These are phyloP conservation scores for Centella asiatica DNA, from an alignment of 129 eudicot species.

Conservation along the genomic window DNA sequence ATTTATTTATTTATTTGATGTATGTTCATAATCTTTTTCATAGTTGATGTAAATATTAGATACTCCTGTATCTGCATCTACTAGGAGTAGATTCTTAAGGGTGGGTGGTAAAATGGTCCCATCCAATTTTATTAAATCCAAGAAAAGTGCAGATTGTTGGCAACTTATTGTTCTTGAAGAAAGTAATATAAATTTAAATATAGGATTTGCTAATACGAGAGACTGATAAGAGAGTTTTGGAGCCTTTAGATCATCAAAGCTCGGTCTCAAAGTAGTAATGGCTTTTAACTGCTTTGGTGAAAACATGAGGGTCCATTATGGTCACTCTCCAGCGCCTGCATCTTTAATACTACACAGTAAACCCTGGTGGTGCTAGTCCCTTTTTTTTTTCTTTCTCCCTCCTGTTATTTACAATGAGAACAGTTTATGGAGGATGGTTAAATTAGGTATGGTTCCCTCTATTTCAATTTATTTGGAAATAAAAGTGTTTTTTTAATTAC, in stretches of 20 bases:
- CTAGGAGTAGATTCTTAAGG: neutral
- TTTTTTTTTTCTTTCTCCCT: too few species aligned
- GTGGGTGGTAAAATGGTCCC: neutral
- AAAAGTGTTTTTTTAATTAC: too few species aligned
- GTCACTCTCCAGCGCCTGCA: neutral
- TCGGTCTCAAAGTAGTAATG: slow-evolving; percentile 7
- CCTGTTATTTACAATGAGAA: too few species aligned
- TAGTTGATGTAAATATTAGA: slow-evolving; percentile 31
- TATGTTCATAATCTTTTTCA: too few species aligned
- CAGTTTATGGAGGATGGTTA: too few species aligned
- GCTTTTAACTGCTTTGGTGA: neutral
- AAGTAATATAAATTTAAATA: neutral
- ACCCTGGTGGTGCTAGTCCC: too few species aligned
- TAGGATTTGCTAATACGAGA: neutral
- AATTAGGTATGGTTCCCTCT: too few species aligned
- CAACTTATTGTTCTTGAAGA: too few species aligned
- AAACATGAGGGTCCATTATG: slow-evolving; percentile 6
- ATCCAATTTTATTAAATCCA: neutral
- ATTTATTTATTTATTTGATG: too few species aligned
- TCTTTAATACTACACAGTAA: neutral
- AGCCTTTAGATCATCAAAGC: slow-evolving; percentile 8
- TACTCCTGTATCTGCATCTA: slow-evolving; percentile 16
- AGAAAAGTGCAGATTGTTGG: too few species aligned
- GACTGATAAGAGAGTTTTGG: slow-evolving; percentile 3
- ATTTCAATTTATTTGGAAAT: too few species aligned